These are phyloP conservation scores for Senna tora DNA, from an alignment of 306 rosid genomes.

Conservation along the genomic window DNA sequence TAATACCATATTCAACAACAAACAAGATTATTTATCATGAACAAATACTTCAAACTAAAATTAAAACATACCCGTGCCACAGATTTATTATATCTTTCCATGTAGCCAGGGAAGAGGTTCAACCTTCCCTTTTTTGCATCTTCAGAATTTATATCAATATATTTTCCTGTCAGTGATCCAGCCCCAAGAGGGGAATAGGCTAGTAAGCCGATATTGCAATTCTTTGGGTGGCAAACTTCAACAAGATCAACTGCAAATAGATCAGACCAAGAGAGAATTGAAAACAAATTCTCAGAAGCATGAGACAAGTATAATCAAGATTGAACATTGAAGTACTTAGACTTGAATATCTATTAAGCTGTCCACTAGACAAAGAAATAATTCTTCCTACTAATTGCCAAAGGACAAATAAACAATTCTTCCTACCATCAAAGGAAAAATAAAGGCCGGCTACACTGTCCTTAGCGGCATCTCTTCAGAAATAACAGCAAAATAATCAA, in stretches of 20 bases:
- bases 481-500: no score
- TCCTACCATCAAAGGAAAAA: no score
- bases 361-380: not conserved
- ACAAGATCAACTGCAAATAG: conserved; percentile 75
- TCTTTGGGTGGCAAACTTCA: conserved; percentile 89
- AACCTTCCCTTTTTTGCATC: conserved; percentile 71
- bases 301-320: not conserved
- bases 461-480: no score
- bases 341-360: not conserved
- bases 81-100: conserved; percentile 87
- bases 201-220: conserved; percentile 78
- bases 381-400: no score
- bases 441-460: no score
- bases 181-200: conserved; percentile 84
- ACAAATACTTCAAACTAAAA: conserved; percentile 22
- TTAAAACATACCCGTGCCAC: conserved; percentile 59
- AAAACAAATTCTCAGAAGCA: not conserved
- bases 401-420: no score
- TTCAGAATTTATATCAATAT: conserved; percentile 65
- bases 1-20: conserved; percentile 18
- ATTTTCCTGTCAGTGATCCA: conserved; percentile 83
- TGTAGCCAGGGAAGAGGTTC: conserved; percentile 83
- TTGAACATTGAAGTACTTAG: conserved; percentile 2
- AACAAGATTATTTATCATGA: conserved; percentile 6
- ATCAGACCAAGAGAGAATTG: conserved; percentile 26